Base-by-base conservation (phyloP, 1,284 basidiomycete species). In the Sporisorium graminicola region DNA sequence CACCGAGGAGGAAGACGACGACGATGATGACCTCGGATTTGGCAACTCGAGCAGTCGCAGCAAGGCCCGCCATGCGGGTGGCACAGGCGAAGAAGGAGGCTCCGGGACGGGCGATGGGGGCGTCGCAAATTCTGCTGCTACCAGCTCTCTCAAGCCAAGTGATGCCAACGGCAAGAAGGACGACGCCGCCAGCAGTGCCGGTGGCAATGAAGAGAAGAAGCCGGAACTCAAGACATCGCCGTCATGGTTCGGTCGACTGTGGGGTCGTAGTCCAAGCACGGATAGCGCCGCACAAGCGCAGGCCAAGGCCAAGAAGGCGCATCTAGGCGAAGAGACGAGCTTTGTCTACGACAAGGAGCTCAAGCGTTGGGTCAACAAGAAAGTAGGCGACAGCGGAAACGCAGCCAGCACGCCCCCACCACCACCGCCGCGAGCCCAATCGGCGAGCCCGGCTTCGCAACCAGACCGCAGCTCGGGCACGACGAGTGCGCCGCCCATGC, bases 281-380 rank as follows among this genome's bases (percentile, higher is more conserved):
- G 77, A 80, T 24, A 88, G 89, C 9, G 79, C 88, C 13, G 83
- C 80, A 18, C 62, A 68, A 18, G 78, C 72, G 4, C 72, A 78
- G 22, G 56, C 68, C 35, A 86, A 86, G 35, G 82, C 86, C 0
- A 78, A 78, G 56, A 79, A 81, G 55, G 97, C 96, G 18, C 98
- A 94, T 79, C 89, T 99, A 24, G 97, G 97, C 20, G 94, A 99
- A 81, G 91, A 96, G 83, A 94, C 90, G 33, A 89, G 91, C 50
- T 96, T 99, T 87, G 93, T 94, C 79, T 99, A 93, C 85, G 97
- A 99, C 86, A 91, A 93, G 80, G 94, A 98, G 24, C 89, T 92
- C 72, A 97, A 97, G 87, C 90, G 92, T 71, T 99, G 97, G 97
- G 92, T 99, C 22, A 95, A 98, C 86, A 95, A 93, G 87, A 95